Evolutionary conservation across 208 protist species (phyloP).

Genomic region (Borovskyia barvae): DNA sequence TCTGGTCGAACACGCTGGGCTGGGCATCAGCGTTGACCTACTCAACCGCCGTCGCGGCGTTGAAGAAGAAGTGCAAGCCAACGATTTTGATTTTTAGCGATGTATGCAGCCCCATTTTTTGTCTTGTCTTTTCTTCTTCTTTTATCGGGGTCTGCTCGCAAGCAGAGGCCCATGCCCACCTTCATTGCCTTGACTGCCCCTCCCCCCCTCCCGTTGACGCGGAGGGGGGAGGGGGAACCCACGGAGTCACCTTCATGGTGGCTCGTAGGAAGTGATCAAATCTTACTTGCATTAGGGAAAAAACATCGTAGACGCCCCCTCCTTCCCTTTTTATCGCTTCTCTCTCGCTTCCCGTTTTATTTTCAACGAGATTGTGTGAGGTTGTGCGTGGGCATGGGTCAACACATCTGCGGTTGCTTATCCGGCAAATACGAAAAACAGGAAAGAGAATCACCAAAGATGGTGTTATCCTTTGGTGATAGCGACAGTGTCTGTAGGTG

Average conservation of each 20-base stretch:
- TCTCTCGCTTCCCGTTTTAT: constrained; percentile 1
- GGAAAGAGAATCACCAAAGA: no score
- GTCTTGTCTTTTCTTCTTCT: background rate
- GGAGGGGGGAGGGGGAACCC: no score
- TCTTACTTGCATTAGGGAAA: background rate
- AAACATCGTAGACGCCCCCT: background rate
- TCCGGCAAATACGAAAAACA: no score
- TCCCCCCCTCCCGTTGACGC: background rate
- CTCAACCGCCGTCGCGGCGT: constrained; percentile 17
- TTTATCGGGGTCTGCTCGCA: background rate
- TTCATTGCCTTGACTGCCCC: background rate
- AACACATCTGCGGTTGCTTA: no score
- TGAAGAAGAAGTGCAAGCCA: constrained; percentile 16
- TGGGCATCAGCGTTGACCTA: constrained; percentile 17
- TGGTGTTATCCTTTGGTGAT: no score
- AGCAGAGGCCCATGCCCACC: background rate
- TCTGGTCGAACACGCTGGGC: background rate
- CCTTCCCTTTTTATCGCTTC: constrained; percentile 6
- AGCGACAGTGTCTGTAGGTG: no score
- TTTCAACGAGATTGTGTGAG: no score
- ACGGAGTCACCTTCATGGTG: no score
- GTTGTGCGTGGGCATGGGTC: no score
- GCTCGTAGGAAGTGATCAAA: background rate
- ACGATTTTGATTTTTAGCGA: constrained; percentile 32
- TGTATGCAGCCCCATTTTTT: background rate